phyloP scores from a whole-genome alignment of 2,329 filamentous ascomycete species.

The Apiospora rasikravindrae region DNA sequence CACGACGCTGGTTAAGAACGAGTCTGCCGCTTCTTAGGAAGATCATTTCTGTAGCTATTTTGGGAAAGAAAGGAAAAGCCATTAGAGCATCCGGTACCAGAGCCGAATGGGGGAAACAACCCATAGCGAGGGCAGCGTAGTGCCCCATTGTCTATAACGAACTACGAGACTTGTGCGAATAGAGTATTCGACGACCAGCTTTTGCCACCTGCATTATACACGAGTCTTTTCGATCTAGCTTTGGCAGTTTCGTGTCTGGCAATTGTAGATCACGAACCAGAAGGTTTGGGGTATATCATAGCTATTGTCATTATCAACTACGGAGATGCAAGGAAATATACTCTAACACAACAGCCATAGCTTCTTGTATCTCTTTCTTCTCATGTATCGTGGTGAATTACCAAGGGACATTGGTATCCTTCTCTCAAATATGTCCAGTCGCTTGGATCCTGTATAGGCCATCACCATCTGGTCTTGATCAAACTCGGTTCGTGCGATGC shows the following conservation, averaged over 20 bases:
- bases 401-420: neutral
- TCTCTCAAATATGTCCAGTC: neutral
- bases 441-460: neutral
- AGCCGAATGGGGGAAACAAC: neutral
- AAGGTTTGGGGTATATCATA: neutral
- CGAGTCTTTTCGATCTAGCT: neutral
- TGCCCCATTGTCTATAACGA: conserved; percentile 3
- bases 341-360: conserved; percentile 11
- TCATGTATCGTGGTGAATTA: neutral
- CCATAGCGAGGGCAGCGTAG: neutral
- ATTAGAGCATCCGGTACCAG: neutral
- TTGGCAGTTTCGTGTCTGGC: neutral
- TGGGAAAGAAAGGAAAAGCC: neutral
- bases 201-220: neutral
- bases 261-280: neutral
- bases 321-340: conserved; percentile 7
- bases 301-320: neutral
- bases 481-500: neutral
- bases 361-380: neutral
- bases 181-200: neutral
- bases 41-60: neutral
- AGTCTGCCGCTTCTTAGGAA: conserved; percentile 21
- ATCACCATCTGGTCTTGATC: neutral
- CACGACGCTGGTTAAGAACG: conserved; percentile 56
- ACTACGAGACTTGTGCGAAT: conserved; percentile 12